Base-by-base conservation (phyloP, 345 rosid genomes). In the Moricandia moricandioides region DNA sequence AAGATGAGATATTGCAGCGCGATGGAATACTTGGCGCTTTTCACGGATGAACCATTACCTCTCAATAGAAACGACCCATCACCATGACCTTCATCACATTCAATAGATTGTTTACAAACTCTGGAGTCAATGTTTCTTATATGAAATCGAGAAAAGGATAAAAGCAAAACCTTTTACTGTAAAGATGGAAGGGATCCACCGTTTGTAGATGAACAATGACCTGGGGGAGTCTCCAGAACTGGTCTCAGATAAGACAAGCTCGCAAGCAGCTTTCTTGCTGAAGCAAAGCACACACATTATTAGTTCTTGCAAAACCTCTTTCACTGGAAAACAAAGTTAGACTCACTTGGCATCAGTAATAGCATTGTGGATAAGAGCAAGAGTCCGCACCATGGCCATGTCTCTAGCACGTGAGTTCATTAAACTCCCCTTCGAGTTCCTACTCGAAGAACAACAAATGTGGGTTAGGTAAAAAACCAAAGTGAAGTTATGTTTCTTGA, bases 331-430 rank as follows among this genome's bases (percentile, higher is more conserved):
- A 8, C 4, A 56, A 33, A 9, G 43, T 9, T 40, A 14, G 47
- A 73, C 90, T 84, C 54, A 93, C 97, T 80, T 88, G 2, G 96
- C 90, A 78, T 85, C 81, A 24, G 17, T 51, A 12, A 85, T 74
- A 16, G 96, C 97, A 77, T 90, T 86, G 76, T 78, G 86, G 71
- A 96, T 87, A 51, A 94, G 79, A 68, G 97, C 95, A 66, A 91
- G 87, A 35, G 84, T 83, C 57, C 93, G 76, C 52, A 86, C 87
- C 91, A 94, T 87, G 4, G 93, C 90, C 79, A 94, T 71, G 77
- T 90, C 97, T 83, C 93, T 83, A 70, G 91, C 97, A 0, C 95
- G 91, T 66, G 92, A 83, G 81, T 82, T 91, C 55, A 66, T 81
- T 35, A 85, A 76, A 62, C 78, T 87, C 77, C 83, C 91, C 51